Percentiles rank a stretch among this genome's conserved stretches.
These are phyloP conservation scores for Rubia yunnanensis DNA, from an alignment of 257 asterid genomes.

Conservation along the genomic window DNA sequence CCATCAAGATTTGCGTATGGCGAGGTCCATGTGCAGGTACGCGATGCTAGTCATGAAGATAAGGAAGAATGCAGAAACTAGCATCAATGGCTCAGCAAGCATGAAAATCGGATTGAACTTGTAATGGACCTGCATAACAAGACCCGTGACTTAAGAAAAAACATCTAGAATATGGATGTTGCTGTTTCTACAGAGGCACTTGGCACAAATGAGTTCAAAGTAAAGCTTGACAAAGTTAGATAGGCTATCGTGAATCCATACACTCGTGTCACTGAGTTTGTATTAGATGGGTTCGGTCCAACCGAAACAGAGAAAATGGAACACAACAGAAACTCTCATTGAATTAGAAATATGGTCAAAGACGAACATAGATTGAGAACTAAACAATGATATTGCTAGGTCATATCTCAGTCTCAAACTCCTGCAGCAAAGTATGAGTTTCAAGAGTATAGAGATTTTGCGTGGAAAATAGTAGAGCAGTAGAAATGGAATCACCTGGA, in stretches of 20 bases:
- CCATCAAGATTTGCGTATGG: conserved; percentile 44
- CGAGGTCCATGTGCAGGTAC: conserved; percentile 78
- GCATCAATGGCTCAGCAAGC: conserved; percentile 98
- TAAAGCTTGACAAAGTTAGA: not conserved
- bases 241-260: not conserved
- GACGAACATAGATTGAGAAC: not conserved
- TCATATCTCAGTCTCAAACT: not conserved
- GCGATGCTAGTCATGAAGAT: conserved; percentile 58
- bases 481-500: conserved; percentile 60
- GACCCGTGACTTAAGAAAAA: not conserved
- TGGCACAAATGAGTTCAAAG: not conserved
- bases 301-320: not conserved
- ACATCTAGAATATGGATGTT: not conserved
- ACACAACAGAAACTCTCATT: not conserved
- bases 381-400: not conserved
- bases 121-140: conserved; percentile 74
- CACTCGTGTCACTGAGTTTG: not conserved
- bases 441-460: not conserved
- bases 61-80: conserved; percentile 64
- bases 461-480: not conserved
- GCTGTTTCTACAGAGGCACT: not conserved
- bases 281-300: not conserved
- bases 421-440: not conserved
- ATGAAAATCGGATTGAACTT: conserved; percentile 72
- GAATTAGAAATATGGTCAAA: not conserved